These are phyloP conservation scores for Fusarium chaquense DNA, from an alignment of 2,329 filamentous ascomycete species.

Conservation along the genomic window DNA sequence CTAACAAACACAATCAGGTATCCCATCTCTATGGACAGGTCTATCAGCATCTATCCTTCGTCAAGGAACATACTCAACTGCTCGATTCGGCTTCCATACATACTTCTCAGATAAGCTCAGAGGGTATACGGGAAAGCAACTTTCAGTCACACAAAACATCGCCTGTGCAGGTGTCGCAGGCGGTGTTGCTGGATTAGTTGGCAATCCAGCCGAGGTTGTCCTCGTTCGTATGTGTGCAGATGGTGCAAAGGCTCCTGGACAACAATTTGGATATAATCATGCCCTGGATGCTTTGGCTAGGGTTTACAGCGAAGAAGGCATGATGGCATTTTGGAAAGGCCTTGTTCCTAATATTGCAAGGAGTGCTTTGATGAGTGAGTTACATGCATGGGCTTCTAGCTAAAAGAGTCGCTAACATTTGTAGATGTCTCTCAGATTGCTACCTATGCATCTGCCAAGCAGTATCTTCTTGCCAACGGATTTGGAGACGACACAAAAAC, in stretches of 20 bases:
- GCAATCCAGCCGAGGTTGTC: conserved; percentile 60
- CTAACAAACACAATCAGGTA: conserved; percentile 47
- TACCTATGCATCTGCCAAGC: conserved; percentile 55
- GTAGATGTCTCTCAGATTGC: conserved; percentile 59
- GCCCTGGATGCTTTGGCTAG: conserved; percentile 50
- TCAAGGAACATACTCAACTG: conserved; percentile 59
- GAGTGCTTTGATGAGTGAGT: conserved; percentile 60
- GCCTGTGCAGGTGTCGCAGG: conserved; percentile 56
- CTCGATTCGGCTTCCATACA: conserved; percentile 58
- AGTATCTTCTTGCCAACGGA: conserved; percentile 46
- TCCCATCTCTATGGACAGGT: conserved; percentile 58
- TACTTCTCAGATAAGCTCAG: conserved; percentile 50
- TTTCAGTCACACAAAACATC: conserved; percentile 53
- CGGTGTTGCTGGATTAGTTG: conserved; percentile 58
- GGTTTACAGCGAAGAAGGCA: conserved; percentile 53
- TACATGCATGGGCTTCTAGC: rapidly evolving
- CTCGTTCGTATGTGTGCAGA: conserved; percentile 61
- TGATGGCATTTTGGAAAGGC: conserved; percentile 55
- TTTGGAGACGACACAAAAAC: conserved; percentile 56
- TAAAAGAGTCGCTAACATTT: conserved; percentile 16
- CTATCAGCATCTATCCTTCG: conserved; percentile 59
- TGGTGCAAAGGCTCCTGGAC: conserved; percentile 53
- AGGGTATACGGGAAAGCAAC: conserved; percentile 46
- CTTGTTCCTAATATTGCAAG: conserved; percentile 56
- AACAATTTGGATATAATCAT: conserved; percentile 57